Conservation (phyloP, 1,284 basidiomycete species). For the Boletus chippewaensis region DNA sequence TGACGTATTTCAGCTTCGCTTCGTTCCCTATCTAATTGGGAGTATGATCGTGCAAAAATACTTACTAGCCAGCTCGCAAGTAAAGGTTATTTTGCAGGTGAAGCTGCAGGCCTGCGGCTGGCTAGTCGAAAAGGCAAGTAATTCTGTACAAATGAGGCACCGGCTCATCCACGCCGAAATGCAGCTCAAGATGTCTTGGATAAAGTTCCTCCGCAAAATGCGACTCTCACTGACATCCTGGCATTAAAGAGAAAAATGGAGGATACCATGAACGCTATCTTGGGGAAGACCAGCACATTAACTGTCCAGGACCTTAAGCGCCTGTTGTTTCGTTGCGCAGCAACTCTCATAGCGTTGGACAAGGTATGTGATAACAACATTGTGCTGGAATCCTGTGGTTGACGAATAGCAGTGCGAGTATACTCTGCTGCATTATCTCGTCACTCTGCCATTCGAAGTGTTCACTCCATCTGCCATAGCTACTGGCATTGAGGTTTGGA, state of each 20-base stretch:
- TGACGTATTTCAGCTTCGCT: slow-evolving; percentile 45
- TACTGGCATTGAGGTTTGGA: slow-evolving; percentile 92
- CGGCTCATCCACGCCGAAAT: slow-evolving; percentile 1
- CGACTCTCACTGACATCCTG: slow-evolving; percentile 52
- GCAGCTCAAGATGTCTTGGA: slow-evolving; percentile 53
- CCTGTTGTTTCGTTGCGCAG: slow-evolving; percentile 83
- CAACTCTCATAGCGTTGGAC: slow-evolving; percentile 65
- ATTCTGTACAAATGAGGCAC: not conserved
- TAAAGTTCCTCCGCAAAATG: slow-evolving; percentile 51
- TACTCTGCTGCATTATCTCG: slow-evolving; percentile 83
- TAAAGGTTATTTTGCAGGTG: slow-evolving; percentile 82
- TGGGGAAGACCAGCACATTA: slow-evolving; percentile 63
- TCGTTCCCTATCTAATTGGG: slow-evolving; percentile 49
- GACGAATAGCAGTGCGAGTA: slow-evolving; percentile 61
- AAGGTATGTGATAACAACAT: slow-evolving; percentile 41
- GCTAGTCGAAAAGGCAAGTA: slow-evolving; percentile 47
- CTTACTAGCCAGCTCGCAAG: slow-evolving; percentile 77
- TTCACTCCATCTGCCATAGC: slow-evolving; percentile 84
- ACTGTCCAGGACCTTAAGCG: slow-evolving; percentile 79
- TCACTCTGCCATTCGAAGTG: slow-evolving; percentile 83
- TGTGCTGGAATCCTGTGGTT: not conserved
- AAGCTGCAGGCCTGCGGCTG: slow-evolving; percentile 75
- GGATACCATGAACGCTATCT: slow-evolving; percentile 60
- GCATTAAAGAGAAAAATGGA: slow-evolving; percentile 69
- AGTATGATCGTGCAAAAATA: slow-evolving; percentile 70